Evolutionary conservation across 495 filamentous ascomycete genomes (phyloP).

Genomic region (Xylaria longipes): DNA sequence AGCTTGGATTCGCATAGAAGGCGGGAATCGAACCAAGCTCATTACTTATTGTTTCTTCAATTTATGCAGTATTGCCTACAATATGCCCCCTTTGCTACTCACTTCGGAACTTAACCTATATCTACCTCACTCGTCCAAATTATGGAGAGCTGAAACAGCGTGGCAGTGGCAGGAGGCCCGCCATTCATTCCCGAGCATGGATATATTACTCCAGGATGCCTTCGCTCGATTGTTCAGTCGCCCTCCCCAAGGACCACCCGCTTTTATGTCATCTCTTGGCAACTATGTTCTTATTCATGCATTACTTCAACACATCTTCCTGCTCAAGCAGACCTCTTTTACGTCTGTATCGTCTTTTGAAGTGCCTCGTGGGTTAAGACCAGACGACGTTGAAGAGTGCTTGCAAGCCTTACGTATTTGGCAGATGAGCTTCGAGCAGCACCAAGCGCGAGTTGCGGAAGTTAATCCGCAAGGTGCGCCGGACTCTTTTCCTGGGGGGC

Average conservation of each 20-base stretch:
- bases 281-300: conserved; percentile 74
- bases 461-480: conserved; percentile 36
- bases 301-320: conserved; percentile 71
- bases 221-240: conserved; percentile 56
- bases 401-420: conserved; percentile 67
- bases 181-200: conserved; percentile 48
- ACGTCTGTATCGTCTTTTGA: conserved; percentile 52
- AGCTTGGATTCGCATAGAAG: conserved; percentile 63
- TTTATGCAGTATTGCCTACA: conserved; percentile 63
- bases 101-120: conserved; percentile 68
- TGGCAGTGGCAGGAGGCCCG: conserved; percentile 59
- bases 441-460: conserved; percentile 50
- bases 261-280: conserved; percentile 66
- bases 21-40: conserved; percentile 61
- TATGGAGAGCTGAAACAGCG: conserved; percentile 59
- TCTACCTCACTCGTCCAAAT: conserved; percentile 60
- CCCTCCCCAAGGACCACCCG: conserved; percentile 52
- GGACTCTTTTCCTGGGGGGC: conserved; percentile 60
- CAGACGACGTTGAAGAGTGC: conserved; percentile 62
- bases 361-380: conserved; percentile 52
- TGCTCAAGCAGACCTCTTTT: conserved; percentile 65
- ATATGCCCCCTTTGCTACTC: conserved; percentile 62
- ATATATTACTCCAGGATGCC: conserved; percentile 58
- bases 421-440: conserved; percentile 68
- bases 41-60: conserved; percentile 66